A percentile compares a stretch with the other conserved stretches of the same genome.
Evolutionary conservation across 2,329 filamentous ascomycete species (phyloP).

Genomic region (Ascocoryne sarcoides): DNA sequence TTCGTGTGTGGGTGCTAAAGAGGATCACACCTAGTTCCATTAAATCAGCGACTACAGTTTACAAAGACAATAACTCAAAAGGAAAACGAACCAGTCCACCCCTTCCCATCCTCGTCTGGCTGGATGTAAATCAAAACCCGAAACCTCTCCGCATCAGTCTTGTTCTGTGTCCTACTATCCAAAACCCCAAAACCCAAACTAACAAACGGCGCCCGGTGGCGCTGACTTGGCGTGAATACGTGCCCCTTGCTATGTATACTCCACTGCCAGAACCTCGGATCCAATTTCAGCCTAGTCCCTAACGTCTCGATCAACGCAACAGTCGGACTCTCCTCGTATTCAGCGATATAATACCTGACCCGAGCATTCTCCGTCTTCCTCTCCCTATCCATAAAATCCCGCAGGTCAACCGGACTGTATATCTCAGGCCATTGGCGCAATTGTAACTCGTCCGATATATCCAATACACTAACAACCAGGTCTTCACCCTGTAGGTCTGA

Average conservation of each 20-base stretch:
- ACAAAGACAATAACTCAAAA: background rate
- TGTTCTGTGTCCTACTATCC: conserved; percentile 7
- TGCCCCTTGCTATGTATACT: conserved; percentile 15
- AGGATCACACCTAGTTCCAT: conserved; percentile 14
- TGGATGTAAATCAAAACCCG: conserved; percentile 20
- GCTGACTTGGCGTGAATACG: conserved; percentile 18
- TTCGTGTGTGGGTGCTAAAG: conserved; percentile 18
- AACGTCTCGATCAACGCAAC: conserved; percentile 13
- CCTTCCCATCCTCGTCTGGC: conserved; percentile 16
- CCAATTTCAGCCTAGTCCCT: conserved; percentile 11
- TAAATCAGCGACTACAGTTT: background rate
- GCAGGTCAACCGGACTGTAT: conserved; percentile 8
- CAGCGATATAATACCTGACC: conserved; percentile 14
- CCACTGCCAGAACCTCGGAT: conserved; percentile 15
- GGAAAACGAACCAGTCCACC: conserved; percentile 19
- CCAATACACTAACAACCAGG: conserved; percentile 20
- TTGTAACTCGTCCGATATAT: conserved; percentile 14
- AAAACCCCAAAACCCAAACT: conserved; percentile 21
- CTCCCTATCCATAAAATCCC: conserved; percentile 8
- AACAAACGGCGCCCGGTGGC: conserved; percentile 17
- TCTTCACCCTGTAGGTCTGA: conserved; percentile 2
- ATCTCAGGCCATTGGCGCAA: conserved; percentile 11
- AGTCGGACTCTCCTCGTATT: conserved; percentile 9
- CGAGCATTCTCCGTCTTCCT: background rate
- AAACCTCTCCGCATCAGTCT: conserved; percentile 23